Evolutionary conservation across 805 yeast species (phyloP), one percentile per base, ranked within the genome.

Genomic region (Kodamaea sagamina): DNA sequence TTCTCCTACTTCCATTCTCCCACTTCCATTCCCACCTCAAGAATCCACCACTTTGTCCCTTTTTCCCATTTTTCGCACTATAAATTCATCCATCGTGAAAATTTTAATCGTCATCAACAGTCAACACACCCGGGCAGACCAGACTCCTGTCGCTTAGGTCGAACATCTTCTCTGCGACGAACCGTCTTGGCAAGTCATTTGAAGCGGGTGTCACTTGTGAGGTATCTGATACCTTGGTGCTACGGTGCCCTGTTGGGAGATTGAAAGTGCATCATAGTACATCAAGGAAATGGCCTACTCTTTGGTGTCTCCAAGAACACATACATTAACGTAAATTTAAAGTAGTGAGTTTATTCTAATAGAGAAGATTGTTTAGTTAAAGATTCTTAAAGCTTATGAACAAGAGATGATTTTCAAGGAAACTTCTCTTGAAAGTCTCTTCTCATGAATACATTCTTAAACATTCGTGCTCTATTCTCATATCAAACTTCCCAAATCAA

Each of bases 221-320:
- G n/a, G 39, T 36, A 27, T 27, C 21, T 25, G 32, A 17, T 29
- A 13, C 18, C 6, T 29, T 29, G 34, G 34, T 29, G 19, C 34
- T 29, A 13, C 34, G 34, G 34, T 13, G 15, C 39, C 21, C 28
- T 47, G 53, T 55, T 54, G 54, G 56, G 47, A 55, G 39, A 61
- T 47, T 45, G 57, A 58, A 53, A 48, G 75, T 71, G 74, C 68
- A 67, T 68, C 75, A 71, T 71, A 69, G 75, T 71, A 68, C 75
- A 67, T 71, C 74, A 59, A 58, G 60, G 58, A 47, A 43, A 47
- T 43, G 11, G 29, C 24, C 39, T 22, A 48, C 44, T 46, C 44
- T 46, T 65, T 62, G 74, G 75, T 68, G 75, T 71, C 75, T 71
- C 75, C 75, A 69, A 67, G 71, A 66, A 58, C 73, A 71, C 75